Evolutionary conservation across 805 yeast species (phyloP), one percentile per base, ranked within the genome.

Genomic region (Kregervanrija delftensis): DNA sequence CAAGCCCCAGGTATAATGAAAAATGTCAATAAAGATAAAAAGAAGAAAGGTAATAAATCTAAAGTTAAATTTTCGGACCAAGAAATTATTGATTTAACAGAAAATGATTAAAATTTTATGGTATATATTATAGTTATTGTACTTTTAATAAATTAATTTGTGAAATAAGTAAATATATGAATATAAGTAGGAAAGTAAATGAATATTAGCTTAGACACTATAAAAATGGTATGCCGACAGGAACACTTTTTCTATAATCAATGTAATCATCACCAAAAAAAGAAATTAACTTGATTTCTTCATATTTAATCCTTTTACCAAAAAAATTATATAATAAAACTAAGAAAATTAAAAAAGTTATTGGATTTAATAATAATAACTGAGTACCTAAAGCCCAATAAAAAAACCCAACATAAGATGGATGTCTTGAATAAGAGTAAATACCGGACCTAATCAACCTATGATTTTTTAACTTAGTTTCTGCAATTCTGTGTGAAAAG

Each of bases 301-400:
- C 99, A 39, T 65, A 77, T 13, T 43, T 57, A 33, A 93, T 87
- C 46, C 99, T 71, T 10, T 63, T 59, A 8, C 62, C 63, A 68
- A 93, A 93, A 57, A 93, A 93, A 32, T 61, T 55, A 75, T 81
- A 79, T 15, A 93, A 67, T 3, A 79, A 74, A n/a, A 63, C 50
- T 0, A 71, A 55, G 48, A 89, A 93, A 0, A 72, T 66, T 1
- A 69, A 40, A 2, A 76, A 55, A 1, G 88, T 71, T 0, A 87
- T 39, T 6, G 85, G 79, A 63, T 89, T 93, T 38, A 78, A 64
- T 46, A 91, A 63, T 48, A 83, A 51, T 39, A 93, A 17, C 59
- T 91, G 96, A 1, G 88, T 72, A 0, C 97, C 97, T 3, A 90
- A 52, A 11, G 95, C 91, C 97, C 98, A 93, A 77, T 88, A 80